These are phyloP conservation scores for Adenanthera pavonina DNA, from an alignment of 306 rosid genomes.

Conservation along the genomic window DNA sequence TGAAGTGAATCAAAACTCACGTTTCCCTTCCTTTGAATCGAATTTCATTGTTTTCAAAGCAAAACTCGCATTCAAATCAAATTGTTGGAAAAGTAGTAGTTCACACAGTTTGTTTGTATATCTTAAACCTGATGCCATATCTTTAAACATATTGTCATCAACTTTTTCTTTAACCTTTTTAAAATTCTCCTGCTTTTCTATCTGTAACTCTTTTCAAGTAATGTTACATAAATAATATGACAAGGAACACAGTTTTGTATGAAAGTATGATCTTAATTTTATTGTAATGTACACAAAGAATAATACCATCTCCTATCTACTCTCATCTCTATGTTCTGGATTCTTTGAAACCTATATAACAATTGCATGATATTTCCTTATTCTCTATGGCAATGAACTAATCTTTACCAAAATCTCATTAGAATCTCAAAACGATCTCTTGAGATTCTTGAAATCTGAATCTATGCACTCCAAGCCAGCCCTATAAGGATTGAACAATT, in stretches of 20 bases:
- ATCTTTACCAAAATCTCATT: not conserved
- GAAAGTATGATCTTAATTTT: not conserved
- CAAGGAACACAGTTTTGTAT: not conserved
- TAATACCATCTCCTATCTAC: not conserved
- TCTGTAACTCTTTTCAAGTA: not conserved
- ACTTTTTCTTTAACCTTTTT: not conserved
- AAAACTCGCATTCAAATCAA: too few species aligned
- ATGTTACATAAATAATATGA: not conserved
- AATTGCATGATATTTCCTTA: not conserved
- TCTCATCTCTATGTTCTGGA: not conserved
- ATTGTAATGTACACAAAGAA: constrained; percentile 2
- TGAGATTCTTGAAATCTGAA: constrained; percentile 57
- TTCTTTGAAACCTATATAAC: not conserved
- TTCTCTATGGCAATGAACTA: not conserved
- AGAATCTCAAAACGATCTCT: constrained; percentile 48
- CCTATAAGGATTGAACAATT: constrained; percentile 58
- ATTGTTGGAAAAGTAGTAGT: too few species aligned
- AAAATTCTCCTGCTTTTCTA: not conserved
- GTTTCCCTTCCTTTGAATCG: not conserved
- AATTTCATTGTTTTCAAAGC: not conserved
- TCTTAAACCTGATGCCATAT: not conserved
- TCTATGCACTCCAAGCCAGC: constrained; percentile 60
- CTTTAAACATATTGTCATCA: not conserved
- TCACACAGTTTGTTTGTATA: too few species aligned
- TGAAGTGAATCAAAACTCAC: too few species aligned